Percentiles rank a stretch among this genome's conserved stretches.
Evolutionary conservation across 2,329 filamentous ascomycete genomes (phyloP).

Genomic region (Fusarium algeriense): DNA sequence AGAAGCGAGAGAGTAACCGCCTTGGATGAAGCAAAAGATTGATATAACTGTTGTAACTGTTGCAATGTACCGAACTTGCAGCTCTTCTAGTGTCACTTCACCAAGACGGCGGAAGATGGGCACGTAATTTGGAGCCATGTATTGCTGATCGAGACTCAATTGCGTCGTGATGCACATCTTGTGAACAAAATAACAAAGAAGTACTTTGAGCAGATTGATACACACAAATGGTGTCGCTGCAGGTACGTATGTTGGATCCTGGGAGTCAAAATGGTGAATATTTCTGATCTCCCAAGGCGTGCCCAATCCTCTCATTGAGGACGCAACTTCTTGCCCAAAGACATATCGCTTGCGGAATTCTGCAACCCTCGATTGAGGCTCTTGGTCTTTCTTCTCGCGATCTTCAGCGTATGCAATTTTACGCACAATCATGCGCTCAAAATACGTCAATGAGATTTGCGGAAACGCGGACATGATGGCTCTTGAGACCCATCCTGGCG

Average conservation of each 20-base stretch:
- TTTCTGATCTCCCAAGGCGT: slow-evolving; percentile 41
- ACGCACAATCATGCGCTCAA: slow-evolving; percentile 41
- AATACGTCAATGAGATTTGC: slow-evolving; percentile 39
- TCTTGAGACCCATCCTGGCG: slow-evolving; percentile 39
- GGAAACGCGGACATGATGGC: slow-evolving; percentile 38
- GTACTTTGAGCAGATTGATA: slow-evolving; percentile 27
- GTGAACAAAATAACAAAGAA: slow-evolving; percentile 32
- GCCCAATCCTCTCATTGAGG: slow-evolving; percentile 38
- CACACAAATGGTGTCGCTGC: slow-evolving; percentile 13
- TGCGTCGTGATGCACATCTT: slow-evolving; percentile 35
- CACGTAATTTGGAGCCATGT: slow-evolving; percentile 26
- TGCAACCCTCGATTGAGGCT: not conserved
- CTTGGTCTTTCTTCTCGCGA: slow-evolving; percentile 4
- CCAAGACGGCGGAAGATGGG: slow-evolving; percentile 31
- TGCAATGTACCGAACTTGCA: slow-evolving; percentile 37
- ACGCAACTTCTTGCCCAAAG: slow-evolving; percentile 39
- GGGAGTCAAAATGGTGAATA: slow-evolving; percentile 39
- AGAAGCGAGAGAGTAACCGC: slow-evolving; percentile 34
- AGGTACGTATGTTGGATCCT: slow-evolving; percentile 25
- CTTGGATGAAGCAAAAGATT: slow-evolving; percentile 41
- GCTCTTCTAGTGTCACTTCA: slow-evolving; percentile 16
- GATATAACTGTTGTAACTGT: slow-evolving; percentile 38
- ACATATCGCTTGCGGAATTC: slow-evolving; percentile 30
- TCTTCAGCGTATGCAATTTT: slow-evolving; percentile 29
- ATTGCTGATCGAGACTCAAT: slow-evolving; percentile 25